Base-by-base conservation (phyloP, 495 filamentous ascomycete species). In the Trichoderma asperelloides region DNA sequence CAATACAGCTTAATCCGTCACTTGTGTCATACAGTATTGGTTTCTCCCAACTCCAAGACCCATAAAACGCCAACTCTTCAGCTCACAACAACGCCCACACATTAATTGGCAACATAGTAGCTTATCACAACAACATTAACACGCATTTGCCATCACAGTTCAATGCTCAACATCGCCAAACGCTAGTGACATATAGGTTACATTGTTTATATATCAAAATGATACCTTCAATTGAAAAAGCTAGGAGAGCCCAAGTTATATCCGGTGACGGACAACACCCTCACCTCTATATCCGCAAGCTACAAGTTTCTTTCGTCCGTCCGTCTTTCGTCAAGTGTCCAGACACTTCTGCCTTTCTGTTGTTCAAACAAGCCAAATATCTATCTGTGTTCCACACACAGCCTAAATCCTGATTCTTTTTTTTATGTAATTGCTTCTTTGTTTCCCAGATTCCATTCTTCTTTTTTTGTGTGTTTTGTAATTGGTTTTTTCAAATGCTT, bases 241-340 rank as follows among this genome's bases (percentile, higher is more conserved):
- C 39, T 47, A 49, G 45, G 18, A 65, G 27, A 21, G n/a, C 28
- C 62, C 40, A 28, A 23, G 25, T 65, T 16, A 47, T 65, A 65
- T 65, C 64, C 64, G 64, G 64, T 65, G 64, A 65, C 64, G 64
- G 64, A 65, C 45, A 1, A 47, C 37, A 30, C 37, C 37, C 23
- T 47, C 37, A 45, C 40, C 40, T 65, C 64, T 65, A 65, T 65
- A 47, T 49, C 64, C 64, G 18, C 43, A 51, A 55, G 3, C 25
- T 13, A 66, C 64, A 55, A n/a, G 55, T 37, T 18, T 15, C 25
- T 60, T 18, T 15, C 11, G 21, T 28, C 51, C 11, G 21, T 28
- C 51, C 45, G 13, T 21, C 33, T 40, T 65, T 49, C 43, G 3
- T 11, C 55, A 27, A 60, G 55, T 60, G 55, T 60, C 55, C 55